Percentiles rank a stretch among this genome's conserved stretches.
phyloP scores from a whole-genome alignment of 257 asterid species.

The Eustoma russellianum region DNA sequence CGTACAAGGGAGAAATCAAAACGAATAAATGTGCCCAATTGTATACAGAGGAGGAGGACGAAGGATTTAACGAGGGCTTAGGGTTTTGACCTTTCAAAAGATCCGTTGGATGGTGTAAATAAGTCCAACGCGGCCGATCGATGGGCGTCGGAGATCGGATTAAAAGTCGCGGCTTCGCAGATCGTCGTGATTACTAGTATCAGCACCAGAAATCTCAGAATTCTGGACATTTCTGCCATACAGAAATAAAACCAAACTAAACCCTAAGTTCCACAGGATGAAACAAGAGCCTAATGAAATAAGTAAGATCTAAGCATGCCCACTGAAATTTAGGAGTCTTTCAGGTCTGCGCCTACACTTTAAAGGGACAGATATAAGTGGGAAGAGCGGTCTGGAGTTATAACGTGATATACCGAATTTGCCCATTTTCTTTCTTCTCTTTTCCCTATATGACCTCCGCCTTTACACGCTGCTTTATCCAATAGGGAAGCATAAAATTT shows the following conservation, averaged over 20 bases:
- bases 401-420: constrained; percentile 1
- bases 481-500: too few relatives aligned
- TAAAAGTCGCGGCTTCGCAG: constrained; percentile 57
- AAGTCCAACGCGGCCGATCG: constrained; percentile 88
- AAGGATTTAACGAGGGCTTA: constrained; percentile 38
- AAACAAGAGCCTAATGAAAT: too few relatives aligned
- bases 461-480: too few relatives aligned
- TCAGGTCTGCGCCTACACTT: constrained; percentile 16
- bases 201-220: constrained; percentile 40
- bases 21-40: not conserved
- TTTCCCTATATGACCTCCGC: too few relatives aligned
- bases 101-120: constrained; percentile 45
- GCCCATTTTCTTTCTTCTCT: not conserved
- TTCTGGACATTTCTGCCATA: constrained; percentile 46
- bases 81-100: constrained; percentile 46
- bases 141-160: constrained; percentile 66
- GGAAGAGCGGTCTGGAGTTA: not conserved
- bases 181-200: constrained; percentile 29
- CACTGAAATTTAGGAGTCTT: constrained; percentile 2
- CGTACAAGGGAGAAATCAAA: not conserved
- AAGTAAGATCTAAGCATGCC: not conserved
- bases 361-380: not conserved
- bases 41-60: not conserved
- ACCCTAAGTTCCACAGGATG: too few relatives aligned
- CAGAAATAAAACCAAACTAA: not conserved